Evolutionary conservation across 352 stramenopile species (phyloP).

Genomic region (Elongisporangium undulatum): DNA sequence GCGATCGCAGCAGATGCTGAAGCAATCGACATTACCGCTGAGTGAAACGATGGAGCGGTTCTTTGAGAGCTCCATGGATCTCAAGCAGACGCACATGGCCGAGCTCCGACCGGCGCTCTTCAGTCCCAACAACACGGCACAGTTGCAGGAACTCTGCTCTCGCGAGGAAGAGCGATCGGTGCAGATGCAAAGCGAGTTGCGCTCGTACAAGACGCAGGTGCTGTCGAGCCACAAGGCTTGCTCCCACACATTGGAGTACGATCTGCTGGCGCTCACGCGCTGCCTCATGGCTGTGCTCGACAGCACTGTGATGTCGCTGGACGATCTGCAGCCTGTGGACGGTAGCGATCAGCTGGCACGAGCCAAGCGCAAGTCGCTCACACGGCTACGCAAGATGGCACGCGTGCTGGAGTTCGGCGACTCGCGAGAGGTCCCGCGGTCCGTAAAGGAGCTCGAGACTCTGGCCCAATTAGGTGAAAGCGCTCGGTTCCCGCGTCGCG

Average conservation of each 20-base stretch:
- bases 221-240: slow-evolving; percentile 22
- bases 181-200: slow-evolving; percentile 22
- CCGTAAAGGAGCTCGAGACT: slow-evolving; percentile 39
- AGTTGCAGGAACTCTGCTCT: slow-evolving; percentile 47
- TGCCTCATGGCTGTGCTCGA: slow-evolving; percentile 49
- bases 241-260: slow-evolving; percentile 40
- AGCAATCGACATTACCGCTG: slow-evolving; percentile 9
- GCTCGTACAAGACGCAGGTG: slow-evolving; percentile 21
- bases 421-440: slow-evolving; percentile 39
- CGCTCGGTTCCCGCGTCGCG: slow-evolving; percentile 43
- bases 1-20: slow-evolving; percentile 18
- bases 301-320: slow-evolving; percentile 49
- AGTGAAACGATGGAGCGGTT: slow-evolving; percentile 22
- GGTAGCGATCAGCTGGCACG: slow-evolving; percentile 33
- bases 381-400: slow-evolving; percentile 55
- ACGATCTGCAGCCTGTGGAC: slow-evolving; percentile 46
- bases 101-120: slow-evolving; percentile 70
- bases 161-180: slow-evolving; percentile 44
- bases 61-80: slow-evolving; percentile 32
- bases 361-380: slow-evolving; percentile 70
- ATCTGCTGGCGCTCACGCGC: slow-evolving; percentile 39
- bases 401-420: slow-evolving; percentile 54
- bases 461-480: slow-evolving; percentile 37
- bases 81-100: slow-evolving; percentile 42
- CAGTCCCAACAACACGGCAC: slow-evolving; percentile 54